These are phyloP conservation scores for Balamuthia mandrillaris DNA, from an alignment of 208 protist species.

Conservation along the genomic window DNA sequence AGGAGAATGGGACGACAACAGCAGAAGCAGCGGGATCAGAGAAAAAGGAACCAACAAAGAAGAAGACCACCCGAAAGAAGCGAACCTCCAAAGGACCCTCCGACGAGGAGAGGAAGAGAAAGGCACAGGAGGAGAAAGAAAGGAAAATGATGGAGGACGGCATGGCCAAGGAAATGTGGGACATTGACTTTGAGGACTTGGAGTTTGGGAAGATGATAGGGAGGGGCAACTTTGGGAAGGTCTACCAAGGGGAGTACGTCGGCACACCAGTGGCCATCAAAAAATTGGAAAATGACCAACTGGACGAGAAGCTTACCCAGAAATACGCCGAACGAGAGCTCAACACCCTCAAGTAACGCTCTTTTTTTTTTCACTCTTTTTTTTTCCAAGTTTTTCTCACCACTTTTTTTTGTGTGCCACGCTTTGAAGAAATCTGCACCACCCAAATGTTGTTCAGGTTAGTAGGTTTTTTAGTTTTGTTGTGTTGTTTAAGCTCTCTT, in stretches of 20 bases:
- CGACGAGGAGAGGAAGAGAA: too few species aligned
- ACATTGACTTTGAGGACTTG: constrained; percentile 17
- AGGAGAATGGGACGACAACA: too few species aligned
- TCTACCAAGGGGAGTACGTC: constrained; percentile 34
- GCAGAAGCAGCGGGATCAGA: too few species aligned
- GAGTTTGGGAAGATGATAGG: constrained; percentile 32
- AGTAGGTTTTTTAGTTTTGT: too few species aligned
- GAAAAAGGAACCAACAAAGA: too few species aligned
- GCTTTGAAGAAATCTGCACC: too few species aligned
- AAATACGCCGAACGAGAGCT: constrained; percentile 6
- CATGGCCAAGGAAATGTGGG: constrained; percentile 4
- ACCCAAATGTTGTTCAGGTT: constrained; percentile 43
- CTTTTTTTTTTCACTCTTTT: background rate
- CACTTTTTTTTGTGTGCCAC: too few species aligned
- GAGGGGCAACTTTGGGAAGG: constrained; percentile 4
- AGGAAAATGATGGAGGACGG: background rate
- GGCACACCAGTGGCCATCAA: constrained; percentile 35
- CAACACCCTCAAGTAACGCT: background rate
- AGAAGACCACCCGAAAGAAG: too few species aligned
- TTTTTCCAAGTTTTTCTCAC: too few species aligned
- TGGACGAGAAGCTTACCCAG: background rate
- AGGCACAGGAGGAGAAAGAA: too few species aligned
- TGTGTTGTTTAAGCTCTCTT: too few species aligned
- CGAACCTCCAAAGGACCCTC: too few species aligned
- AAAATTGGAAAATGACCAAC: background rate